Base-by-base conservation (phyloP, 2,329 filamentous ascomycete genomes). In the Orbilia blumenaviensis region DNA sequence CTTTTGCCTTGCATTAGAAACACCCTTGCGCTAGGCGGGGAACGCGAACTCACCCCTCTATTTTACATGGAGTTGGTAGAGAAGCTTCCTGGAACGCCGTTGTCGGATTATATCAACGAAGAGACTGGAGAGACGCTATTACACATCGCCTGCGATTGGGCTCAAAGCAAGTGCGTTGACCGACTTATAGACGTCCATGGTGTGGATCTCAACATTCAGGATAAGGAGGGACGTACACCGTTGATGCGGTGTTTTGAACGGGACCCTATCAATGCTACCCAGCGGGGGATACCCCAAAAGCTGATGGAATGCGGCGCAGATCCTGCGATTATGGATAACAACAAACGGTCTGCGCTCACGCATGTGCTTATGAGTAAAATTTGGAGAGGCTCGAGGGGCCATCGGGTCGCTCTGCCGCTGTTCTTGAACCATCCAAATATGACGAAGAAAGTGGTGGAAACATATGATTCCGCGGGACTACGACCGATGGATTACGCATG, bases 401-500 rank as follows among this genome's bases (percentile, higher is more conserved):
- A 54, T 5, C 21, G 23, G n/a, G 8, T 7, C 14, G 38, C 64
- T 18, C n/a, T 75, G 16, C 4, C 48, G 6, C 14, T 60, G 5
- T 48, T 75, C 16, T 16, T 75, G 12, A 7, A 41, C 3, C 14
- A 50, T 7, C 25, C 29, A n/a, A n/a, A n/a, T 1, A 36, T 18
- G 10, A 42, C 52, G 9, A 74, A 56, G 18, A 10, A 32, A 7
- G 21, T 41, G 14, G 23, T 75, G 2, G 10, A 68, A 18, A n/a
- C 14, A 1, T 38, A 63, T 21, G 71, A 75, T 58, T 21, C n/a
- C 21, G 16, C 12, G 10, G 71, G 71, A 1, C 25, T 67, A 14
- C 44, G 48, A 10, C 63, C 71, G 12, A 68, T 75, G 3, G 71
- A 75, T 16, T 29, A 68, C 29, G 71, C 71, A 1, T 58, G 46